Conservation (phyloP, 2,329 filamentous ascomycete species). For the Botrytis elliptica region DNA sequence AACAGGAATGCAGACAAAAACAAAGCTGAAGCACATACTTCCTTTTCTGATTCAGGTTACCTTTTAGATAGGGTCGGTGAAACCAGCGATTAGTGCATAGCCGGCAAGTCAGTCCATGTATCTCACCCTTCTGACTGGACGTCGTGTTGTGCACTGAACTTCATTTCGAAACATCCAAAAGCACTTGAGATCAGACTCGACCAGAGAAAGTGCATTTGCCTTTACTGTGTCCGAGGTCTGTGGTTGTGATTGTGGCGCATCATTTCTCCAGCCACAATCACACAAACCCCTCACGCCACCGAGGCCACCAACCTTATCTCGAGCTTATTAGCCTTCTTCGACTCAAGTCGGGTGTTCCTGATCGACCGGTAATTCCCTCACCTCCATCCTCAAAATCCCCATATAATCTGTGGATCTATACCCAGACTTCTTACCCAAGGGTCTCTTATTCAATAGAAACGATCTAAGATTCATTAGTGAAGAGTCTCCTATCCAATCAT, state of each 20-base stretch:
- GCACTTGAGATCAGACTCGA: not conserved
- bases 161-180: conserved; percentile 9
- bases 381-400: not conserved
- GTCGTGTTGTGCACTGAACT: conserved; percentile 3
- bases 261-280: not conserved
- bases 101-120: not conserved
- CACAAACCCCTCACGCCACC: not conserved
- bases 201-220: not conserved
- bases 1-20: not conserved
- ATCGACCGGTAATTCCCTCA: not conserved
- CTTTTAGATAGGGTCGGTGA: not conserved
- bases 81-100: not conserved
- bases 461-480: not conserved
- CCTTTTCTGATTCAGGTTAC: conserved; percentile 2
- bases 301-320: not conserved
- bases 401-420: not conserved
- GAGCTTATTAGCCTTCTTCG: too few species aligned
- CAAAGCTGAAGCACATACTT: not conserved
- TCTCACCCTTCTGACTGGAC: not conserved
- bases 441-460: not conserved
- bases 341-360: not conserved
- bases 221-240: too few species aligned
- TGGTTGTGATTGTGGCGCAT: not conserved
- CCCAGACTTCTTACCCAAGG: not conserved
- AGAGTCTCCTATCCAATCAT: not conserved